Conservation (phyloP, 106 monocot species). For the Cymbidium sinense region DNA sequence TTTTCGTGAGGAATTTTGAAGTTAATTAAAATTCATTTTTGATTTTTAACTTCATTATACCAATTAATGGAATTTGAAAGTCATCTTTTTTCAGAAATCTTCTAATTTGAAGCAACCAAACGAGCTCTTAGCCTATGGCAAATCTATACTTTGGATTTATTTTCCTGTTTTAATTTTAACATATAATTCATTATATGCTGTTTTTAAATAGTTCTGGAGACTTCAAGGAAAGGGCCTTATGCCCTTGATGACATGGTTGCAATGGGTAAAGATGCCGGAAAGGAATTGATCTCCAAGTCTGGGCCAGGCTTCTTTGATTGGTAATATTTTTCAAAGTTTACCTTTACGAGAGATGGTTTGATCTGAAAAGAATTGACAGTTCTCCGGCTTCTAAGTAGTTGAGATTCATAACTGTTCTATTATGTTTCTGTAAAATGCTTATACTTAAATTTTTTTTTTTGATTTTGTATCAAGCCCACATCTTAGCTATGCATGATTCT, state of each 20-base stretch:
- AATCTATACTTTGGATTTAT: background rate
- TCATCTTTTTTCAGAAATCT: too few relatives aligned
- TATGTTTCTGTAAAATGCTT: too few relatives aligned
- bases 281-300: constrained; percentile 51
- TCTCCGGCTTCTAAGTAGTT: background rate
- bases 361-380: background rate
- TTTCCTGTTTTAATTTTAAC: background rate
- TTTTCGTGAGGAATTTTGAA: too few relatives aligned
- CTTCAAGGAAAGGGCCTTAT: constrained; percentile 44
- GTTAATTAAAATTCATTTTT: background rate
- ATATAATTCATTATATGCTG: background rate
- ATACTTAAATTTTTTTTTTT: background rate
- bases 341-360: background rate
- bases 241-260: constrained; percentile 46
- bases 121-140: too few relatives aligned
- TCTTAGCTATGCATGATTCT: background rate
- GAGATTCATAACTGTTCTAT: too few relatives aligned
- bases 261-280: constrained; percentile 71
- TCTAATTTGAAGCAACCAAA: too few relatives aligned
- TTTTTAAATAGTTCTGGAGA: constrained; percentile 45
- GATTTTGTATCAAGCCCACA: background rate
- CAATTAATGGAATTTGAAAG: too few relatives aligned
- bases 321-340: too few relatives aligned
- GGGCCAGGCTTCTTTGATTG: constrained; percentile 46
- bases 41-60: too few relatives aligned